Conservation (phyloP, 1,284 basidiomycete genomes). For the Schizophyllum commune region DNA sequence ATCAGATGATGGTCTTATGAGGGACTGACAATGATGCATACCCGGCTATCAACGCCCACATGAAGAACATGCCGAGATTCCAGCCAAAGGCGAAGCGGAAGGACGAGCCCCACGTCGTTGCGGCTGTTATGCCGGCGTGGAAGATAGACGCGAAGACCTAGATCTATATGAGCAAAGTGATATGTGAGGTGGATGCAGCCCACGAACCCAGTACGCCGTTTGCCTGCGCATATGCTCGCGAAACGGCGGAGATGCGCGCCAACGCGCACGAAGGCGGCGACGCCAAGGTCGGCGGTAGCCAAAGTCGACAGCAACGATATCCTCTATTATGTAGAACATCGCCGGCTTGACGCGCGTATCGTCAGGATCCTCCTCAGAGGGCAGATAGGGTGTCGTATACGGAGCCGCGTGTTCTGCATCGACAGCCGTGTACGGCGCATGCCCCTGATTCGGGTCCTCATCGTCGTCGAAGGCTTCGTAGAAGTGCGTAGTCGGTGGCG, state of each 20-base stretch:
- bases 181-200: too few species aligned
- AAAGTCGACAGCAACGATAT: slow-evolving; percentile 22
- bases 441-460: background rate
- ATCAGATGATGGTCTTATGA: too few species aligned
- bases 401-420: background rate
- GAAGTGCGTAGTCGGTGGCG: background rate
- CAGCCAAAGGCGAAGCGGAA: slow-evolving; percentile 22
- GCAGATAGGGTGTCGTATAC: slow-evolving; percentile 9
- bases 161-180: background rate
- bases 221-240: slow-evolving; percentile 16
- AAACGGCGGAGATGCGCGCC: slow-evolving; percentile 19
- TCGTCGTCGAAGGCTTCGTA: background rate
- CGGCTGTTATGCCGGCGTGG: slow-evolving; percentile 21
- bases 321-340: slow-evolving; percentile 22
- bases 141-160: slow-evolving; percentile 12
- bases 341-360: slow-evolving; percentile 21
- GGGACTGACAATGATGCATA: too few species aligned
- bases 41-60: slow-evolving; percentile 13
- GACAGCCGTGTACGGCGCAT: background rate
- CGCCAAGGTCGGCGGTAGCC: slow-evolving; percentile 18
- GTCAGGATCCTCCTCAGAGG: slow-evolving; percentile 18
- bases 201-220: slow-evolving; percentile 17
- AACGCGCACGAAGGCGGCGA: slow-evolving; percentile 16
- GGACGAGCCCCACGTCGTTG: slow-evolving; percentile 20
- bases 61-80: slow-evolving; percentile 22